These are phyloP conservation scores for Petasospora fabianii DNA, from an alignment of 1,139 yeast species.

Conservation along the genomic window DNA sequence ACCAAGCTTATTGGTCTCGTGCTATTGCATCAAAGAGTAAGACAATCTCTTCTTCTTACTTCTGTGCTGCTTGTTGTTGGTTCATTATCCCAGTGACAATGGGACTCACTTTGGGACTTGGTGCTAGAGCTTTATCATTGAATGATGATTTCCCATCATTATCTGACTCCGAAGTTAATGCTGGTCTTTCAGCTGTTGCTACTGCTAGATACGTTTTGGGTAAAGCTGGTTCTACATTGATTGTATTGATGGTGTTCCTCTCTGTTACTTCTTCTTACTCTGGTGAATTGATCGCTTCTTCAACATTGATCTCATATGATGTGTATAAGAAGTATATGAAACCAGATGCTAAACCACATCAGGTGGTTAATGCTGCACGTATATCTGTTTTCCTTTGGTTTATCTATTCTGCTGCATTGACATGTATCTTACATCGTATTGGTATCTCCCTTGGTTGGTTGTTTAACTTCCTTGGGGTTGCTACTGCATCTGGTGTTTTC, in stretches of 20 bases:
- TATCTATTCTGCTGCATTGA: conserved; percentile 37
- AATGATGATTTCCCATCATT: conserved; percentile 32
- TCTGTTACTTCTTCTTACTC: conserved; percentile 48
- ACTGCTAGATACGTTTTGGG: conserved; percentile 43
- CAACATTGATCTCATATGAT: conserved; percentile 45
- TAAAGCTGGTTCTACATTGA: conserved; percentile 40
- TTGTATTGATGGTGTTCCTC: conserved; percentile 44
- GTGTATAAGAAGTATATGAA: conserved; percentile 43
- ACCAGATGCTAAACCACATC: conserved; percentile 40
- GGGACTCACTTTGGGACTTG: conserved; percentile 42
- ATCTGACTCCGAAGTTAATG: conserved; percentile 26
- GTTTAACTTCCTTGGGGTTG: conserved; percentile 41
- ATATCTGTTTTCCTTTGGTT: conserved; percentile 37
- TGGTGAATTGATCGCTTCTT: conserved; percentile 46
- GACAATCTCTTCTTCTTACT: conserved; percentile 38
- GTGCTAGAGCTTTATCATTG: conserved; percentile 33
- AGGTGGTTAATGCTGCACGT: conserved; percentile 39
- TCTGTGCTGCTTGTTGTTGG: conserved; percentile 44
- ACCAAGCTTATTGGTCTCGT: conserved; percentile 38
- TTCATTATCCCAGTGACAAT: conserved; percentile 41
- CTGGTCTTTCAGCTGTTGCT: conserved; percentile 43
- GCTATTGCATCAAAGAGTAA: conserved; percentile 41
- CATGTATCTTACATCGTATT: conserved; percentile 41
- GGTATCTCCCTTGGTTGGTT: conserved; percentile 37
- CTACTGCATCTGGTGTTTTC: conserved; percentile 41